Evolutionary conservation across 768 basidiomycete species (phyloP).

Genomic region (Kwoniella europaea): DNA sequence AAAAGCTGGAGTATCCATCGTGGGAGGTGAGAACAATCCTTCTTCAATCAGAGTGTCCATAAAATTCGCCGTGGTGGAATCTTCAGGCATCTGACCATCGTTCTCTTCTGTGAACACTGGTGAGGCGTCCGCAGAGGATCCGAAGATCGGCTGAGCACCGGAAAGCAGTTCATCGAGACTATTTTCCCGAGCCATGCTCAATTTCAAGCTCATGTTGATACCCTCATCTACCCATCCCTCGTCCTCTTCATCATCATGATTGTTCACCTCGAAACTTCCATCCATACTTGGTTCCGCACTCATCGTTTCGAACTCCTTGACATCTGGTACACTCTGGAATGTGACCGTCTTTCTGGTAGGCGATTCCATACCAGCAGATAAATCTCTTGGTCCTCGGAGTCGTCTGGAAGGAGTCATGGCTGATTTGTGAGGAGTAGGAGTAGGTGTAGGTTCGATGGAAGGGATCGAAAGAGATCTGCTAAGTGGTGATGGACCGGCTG

Average conservation of each 20-base stretch:
- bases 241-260: conserved; percentile 40
- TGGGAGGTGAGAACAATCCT: conserved; percentile 56
- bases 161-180: conserved; percentile 41
- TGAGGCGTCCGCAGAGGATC: conserved; percentile 2
- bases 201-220: neutral
- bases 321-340: conserved; percentile 54
- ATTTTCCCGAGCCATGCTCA: conserved; percentile 14
- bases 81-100: conserved; percentile 26
- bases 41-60: conserved; percentile 56
- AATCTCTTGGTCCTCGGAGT: conserved; percentile 47
- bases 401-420: conserved; percentile 54
- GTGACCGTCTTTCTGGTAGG: conserved; percentile 55
- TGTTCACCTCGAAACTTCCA: conserved; percentile 44
- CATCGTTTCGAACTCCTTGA: conserved; percentile 56
- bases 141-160: conserved; percentile 7
- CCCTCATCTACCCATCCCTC: conserved; percentile 40
- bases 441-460: conserved; percentile 28
- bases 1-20: conserved; percentile 43
- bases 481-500: conserved; percentile 39
- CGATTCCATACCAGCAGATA: conserved; percentile 30
- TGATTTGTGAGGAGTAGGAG: conserved; percentile 49
- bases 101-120: conserved; percentile 18
- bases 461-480: conserved; percentile 16
- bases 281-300: conserved; percentile 47
- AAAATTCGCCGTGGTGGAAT: conserved; percentile 51